Conservation (phyloP, 2,329 filamentous ascomycete genomes). For the Sporothrix globosa region DNA sequence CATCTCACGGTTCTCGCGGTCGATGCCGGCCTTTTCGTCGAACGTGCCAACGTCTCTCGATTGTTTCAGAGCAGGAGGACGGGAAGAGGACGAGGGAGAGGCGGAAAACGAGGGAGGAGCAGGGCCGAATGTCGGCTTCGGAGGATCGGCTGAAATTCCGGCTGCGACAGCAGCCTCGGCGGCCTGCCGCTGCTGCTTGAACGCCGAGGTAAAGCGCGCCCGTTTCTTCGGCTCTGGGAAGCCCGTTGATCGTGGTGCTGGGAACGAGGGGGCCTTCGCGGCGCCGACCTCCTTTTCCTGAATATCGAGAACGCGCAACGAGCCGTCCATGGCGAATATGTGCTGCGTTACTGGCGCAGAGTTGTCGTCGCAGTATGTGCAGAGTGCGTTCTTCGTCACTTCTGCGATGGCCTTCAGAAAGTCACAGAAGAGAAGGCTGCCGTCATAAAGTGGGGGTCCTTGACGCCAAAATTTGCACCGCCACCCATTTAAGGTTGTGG, state of each 20-base stretch:
- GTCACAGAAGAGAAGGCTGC: slow-evolving; percentile 13
- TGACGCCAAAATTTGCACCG: slow-evolving; percentile 20
- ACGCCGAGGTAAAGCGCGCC: slow-evolving; percentile 66
- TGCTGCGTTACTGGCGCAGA: not conserved
- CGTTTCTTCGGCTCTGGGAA: slow-evolving; percentile 91
- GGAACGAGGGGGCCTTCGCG: slow-evolving; percentile 65
- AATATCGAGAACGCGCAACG: slow-evolving; percentile 72
- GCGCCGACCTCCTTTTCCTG: slow-evolving; percentile 69
- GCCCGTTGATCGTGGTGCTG: slow-evolving; percentile 64
- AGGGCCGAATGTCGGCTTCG: slow-evolving; percentile 10
- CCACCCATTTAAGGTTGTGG: slow-evolving; percentile 34
- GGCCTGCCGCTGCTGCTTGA: slow-evolving; percentile 68
- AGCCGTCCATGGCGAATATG: slow-evolving; percentile 41
- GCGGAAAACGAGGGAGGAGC: not conserved
- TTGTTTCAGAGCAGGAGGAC: not conserved
- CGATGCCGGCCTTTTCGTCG: slow-evolving; percentile 72
- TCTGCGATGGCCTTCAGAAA: not conserved
- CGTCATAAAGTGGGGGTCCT: slow-evolving; percentile 12
- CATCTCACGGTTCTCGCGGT: slow-evolving; percentile 75
- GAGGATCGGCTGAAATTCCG: not conserved
- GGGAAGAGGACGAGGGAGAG: not conserved
- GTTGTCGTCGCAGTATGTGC: not conserved
- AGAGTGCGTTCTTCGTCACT: not conserved
- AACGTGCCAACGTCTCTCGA: slow-evolving; percentile 31
- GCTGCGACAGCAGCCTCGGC: slow-evolving; percentile 21